A percentile compares a stretch with the other conserved stretches of the same genome.
These are phyloP conservation scores for Picochlorum sp. DNA, from an alignment of 139 green algal genomes.

Conservation along the genomic window DNA sequence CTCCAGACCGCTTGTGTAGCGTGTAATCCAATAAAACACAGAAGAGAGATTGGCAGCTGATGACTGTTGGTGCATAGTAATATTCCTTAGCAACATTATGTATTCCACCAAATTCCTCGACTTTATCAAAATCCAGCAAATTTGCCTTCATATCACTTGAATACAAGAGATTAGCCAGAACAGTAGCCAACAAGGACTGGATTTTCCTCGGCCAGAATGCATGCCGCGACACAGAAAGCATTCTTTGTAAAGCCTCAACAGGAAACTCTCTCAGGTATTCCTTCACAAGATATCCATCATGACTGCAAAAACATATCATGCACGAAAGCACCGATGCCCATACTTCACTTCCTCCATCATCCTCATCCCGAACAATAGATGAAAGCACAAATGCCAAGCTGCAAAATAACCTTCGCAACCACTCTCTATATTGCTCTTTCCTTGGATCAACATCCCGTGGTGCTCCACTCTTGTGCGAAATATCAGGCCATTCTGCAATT, in stretches of 20 bases:
- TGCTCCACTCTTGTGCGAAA: not conserved
- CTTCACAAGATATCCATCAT: conserved; percentile 41
- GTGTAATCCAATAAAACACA: conserved; percentile 21
- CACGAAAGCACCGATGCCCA: conserved; percentile 56
- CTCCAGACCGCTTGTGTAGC: not conserved
- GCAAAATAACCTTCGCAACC: conserved; percentile 61
- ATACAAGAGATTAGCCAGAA: conserved; percentile 40
- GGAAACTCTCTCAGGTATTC: conserved; percentile 35
- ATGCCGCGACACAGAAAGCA: conserved; percentile 41
- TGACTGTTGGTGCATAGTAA: conserved; percentile 17
- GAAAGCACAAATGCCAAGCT: conserved; percentile 40
- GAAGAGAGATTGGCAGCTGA: conserved; percentile 15
- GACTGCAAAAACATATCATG: conserved; percentile 44
- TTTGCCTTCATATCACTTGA: not conserved
- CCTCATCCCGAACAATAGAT: conserved; percentile 2
- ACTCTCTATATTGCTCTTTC: conserved; percentile 35
- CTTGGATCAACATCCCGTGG: conserved; percentile 5
- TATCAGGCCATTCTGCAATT: not conserved
- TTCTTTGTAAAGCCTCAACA: conserved; percentile 27
- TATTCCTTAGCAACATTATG: conserved; percentile 23
- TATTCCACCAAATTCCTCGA: conserved; percentile 35
- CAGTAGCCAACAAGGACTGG: conserved; percentile 26
- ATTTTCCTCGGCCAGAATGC: conserved; percentile 34
- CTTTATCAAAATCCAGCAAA: conserved; percentile 12
- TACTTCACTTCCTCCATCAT: conserved; percentile 30